Conservation (phyloP, 768 basidiomycete species). For the Boletellus ananiceps region DNA sequence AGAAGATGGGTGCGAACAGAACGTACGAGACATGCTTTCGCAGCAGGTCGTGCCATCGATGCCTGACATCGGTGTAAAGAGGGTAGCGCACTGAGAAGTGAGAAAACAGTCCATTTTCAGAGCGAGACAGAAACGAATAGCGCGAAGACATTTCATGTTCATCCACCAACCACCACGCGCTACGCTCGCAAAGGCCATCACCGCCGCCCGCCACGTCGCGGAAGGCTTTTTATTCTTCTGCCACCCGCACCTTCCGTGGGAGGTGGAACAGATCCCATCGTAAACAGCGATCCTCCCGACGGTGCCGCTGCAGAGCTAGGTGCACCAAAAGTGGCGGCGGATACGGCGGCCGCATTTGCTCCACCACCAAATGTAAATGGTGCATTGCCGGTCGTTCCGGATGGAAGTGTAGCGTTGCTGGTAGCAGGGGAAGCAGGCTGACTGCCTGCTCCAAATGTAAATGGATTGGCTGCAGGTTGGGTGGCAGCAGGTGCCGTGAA, state of each 20-base stretch:
- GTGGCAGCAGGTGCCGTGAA: slow-evolving; percentile 42
- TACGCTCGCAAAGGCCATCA: slow-evolving; percentile 9
- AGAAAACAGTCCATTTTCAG: slow-evolving; percentile 12
- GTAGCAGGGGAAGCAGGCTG: slow-evolving; percentile 58
- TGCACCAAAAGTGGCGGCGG: slow-evolving; percentile 39
- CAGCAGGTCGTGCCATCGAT: slow-evolving; percentile 13
- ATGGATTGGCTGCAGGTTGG: slow-evolving; percentile 33
- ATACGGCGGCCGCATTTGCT: slow-evolving; percentile 31
- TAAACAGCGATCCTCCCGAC: slow-evolving; percentile 41
- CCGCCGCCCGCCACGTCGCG: slow-evolving; percentile 37
- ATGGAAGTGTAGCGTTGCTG: slow-evolving; percentile 30
- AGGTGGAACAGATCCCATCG: slow-evolving; percentile 54
- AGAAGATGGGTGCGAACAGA: slow-evolving; percentile 3
- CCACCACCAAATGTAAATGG: slow-evolving; percentile 38
- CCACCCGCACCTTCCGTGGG: slow-evolving; percentile 32
- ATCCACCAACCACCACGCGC: slow-evolving; percentile 11
- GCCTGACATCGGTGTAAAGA: slow-evolving; percentile 22
- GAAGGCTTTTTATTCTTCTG: slow-evolving; percentile 53
- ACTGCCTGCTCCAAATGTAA: slow-evolving; percentile 47
- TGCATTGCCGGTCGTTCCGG: slow-evolving; percentile 25
- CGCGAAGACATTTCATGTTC: slow-evolving; percentile 5
- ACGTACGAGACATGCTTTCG: slow-evolving; percentile 5
- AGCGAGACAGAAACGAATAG: slow-evolving; percentile 6
- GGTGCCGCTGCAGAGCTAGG: slow-evolving; percentile 31
- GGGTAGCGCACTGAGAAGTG: slow-evolving; percentile 17